These are phyloP conservation scores for Cryptosporidium viatorum DNA, from an alignment of 169 alveolate genomes.

Conservation along the genomic window DNA sequence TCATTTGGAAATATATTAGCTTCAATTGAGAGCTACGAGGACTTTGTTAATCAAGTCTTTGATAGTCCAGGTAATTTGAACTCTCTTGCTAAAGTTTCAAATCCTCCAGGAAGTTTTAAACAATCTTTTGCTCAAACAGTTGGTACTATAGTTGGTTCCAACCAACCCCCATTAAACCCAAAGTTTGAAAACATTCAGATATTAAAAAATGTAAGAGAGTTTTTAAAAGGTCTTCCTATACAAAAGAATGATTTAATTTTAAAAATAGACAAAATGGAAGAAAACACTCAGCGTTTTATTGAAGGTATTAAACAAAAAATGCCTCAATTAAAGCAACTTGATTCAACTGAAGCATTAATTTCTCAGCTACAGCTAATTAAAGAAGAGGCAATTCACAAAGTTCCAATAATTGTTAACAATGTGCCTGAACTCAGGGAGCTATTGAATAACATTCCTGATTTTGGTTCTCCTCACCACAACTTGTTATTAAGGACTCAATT, in stretches of 20 bases:
- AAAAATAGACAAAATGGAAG: conserved; percentile 64
- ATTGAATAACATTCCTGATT: conserved; percentile 58
- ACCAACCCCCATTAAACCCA: conserved; percentile 38
- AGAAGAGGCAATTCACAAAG: conserved; percentile 67
- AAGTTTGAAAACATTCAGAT: conserved; percentile 64
- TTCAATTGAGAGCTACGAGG: conserved; percentile 74
- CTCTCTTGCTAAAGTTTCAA: conserved; percentile 2
- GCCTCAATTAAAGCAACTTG: conserved; percentile 19
- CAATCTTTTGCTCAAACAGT: conserved; percentile 2
- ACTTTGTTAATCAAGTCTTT: conserved; percentile 58
- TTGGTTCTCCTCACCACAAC: conserved; percentile 73
- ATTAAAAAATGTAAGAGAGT: conserved; percentile 26
- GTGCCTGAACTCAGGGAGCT: conserved; percentile 67
- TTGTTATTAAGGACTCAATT: conserved; percentile 61
- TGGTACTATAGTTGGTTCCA: conserved; percentile 5
- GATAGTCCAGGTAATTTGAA: neutral
- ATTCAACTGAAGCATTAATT: conserved; percentile 41
- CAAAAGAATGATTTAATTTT: conserved; percentile 39
- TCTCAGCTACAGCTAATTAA: conserved; percentile 48
- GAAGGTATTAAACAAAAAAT: conserved; percentile 41
- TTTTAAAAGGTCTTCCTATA: conserved; percentile 36
- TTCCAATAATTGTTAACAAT: conserved; percentile 62
- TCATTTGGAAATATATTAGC: conserved; percentile 64
- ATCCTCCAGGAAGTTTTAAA: neutral
- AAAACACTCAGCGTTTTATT: conserved; percentile 19